These are phyloP conservation scores for Kitagawia praeruptora DNA, from an alignment of 129 eudicot species.

Conservation along the genomic window DNA sequence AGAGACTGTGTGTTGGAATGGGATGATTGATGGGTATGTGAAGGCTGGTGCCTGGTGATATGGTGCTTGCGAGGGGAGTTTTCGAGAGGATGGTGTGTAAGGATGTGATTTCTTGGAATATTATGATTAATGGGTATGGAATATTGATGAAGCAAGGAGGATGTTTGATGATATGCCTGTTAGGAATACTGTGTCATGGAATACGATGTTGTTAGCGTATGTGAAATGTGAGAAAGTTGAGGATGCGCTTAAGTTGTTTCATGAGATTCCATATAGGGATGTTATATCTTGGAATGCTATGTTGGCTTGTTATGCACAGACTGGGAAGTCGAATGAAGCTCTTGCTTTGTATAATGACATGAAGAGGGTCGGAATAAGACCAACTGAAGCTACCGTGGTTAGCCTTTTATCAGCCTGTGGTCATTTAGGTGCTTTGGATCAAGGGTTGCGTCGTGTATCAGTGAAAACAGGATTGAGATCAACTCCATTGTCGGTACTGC, in stretches of 20 bases:
- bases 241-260: constrained; percentile 27
- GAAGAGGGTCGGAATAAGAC: constrained; percentile 25
- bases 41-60: constrained; percentile 15
- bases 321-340: constrained; percentile 30
- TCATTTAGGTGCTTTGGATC: constrained; percentile 46
- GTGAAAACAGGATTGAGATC: constrained; percentile 22
- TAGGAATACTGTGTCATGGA: constrained; percentile 41
- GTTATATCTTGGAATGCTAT: constrained; percentile 45
- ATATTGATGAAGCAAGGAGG: constrained; percentile 29
- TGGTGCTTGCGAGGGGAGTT: constrained; percentile 17
- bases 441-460: constrained; percentile 29
- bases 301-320: constrained; percentile 42
- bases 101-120: constrained; percentile 44
- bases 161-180: constrained; percentile 49
- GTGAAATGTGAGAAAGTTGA: constrained; percentile 39
- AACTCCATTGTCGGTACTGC: constrained; percentile 37
- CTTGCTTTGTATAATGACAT: constrained; percentile 37
- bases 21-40: constrained; percentile 26
- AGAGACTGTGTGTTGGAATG: constrained; percentile 24
- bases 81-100: constrained; percentile 17
- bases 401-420: constrained; percentile 42
- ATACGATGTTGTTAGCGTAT: constrained; percentile 34
- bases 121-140: constrained; percentile 46
- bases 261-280: constrained; percentile 33
- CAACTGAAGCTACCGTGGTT: constrained; percentile 34